Base-by-base conservation (phyloP, 2,329 filamentous ascomycete genomes). In the Microdochium bolleyi region DNA sequence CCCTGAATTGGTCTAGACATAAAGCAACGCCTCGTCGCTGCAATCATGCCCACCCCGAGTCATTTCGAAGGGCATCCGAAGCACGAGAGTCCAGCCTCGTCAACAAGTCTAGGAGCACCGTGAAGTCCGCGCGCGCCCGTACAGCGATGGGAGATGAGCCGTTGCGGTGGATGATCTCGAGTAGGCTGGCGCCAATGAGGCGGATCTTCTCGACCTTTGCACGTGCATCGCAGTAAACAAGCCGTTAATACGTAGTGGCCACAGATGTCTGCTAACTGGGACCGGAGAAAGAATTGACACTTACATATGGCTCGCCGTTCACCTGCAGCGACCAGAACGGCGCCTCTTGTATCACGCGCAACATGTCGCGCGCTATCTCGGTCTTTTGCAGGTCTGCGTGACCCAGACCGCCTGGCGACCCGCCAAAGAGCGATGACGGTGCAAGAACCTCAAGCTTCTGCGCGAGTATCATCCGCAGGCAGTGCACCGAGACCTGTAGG, bases 301-400 rank as follows among this genome's bases (percentile, higher is more conserved):
- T 60, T 48, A 71, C 70, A 49, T 69, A 67, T 24, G 70, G 67
- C 49, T 73, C 70, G 1, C 70, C 68, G 19, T 72, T 72, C 2
- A 69, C 64, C 30, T 71, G 67, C 24, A 73, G 50, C 0, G 69
- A 64, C 68, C 70, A 73, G 38, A 73, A 74, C 0, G 72, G 72
- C 2, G 70, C 66, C 46, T 70, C 67, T 1, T 67, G 66, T 25
- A 74, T 67, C 0, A 72, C 65, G 0, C 66, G 61, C 14, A 74
- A 38, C 66, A 74, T 71, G 46, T 73, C 70, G 13, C 69, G 61
- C 1, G 72, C 72, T 49, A 75, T 73, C 49, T 75, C 72, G 0
- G 71, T 73, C 54, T 71, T 71, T 34, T 63, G 37, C 16, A 41
- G n/a, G 19, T 41, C 37, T 16, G 37, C 13, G 10, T 41, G 37